Evolutionary conservation across 139 green algal genomes (phyloP).

Genomic region (Chlamydomonas asymmetrica): DNA sequence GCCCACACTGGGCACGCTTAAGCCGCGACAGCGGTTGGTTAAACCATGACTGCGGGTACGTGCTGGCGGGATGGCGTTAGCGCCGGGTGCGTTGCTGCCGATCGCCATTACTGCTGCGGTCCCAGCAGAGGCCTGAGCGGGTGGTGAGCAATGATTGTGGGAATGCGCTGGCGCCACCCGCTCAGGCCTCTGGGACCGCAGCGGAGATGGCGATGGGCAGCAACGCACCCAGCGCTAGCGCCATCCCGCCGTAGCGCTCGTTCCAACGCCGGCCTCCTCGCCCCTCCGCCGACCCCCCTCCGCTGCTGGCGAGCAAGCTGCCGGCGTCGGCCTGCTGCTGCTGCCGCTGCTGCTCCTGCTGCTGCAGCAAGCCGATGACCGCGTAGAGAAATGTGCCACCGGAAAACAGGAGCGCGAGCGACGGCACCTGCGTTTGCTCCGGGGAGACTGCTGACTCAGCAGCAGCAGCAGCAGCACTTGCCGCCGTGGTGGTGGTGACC

Average conservation of each 20-base stretch:
- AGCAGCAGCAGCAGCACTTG: neutral
- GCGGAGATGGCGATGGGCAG: constrained; percentile 21
- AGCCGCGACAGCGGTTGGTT: no score
- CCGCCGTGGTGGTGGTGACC: constrained; percentile 3
- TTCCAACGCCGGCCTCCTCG: neutral
- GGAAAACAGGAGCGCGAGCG: constrained; percentile 44
- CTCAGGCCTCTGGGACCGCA: constrained; percentile 21
- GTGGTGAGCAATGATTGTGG: no score
- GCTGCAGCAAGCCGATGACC: constrained; percentile 5
- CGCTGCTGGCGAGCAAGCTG: neutral
- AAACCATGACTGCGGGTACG: no score
- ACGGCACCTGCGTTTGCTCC: neutral
- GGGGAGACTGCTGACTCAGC: neutral
- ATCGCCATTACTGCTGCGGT: constrained; percentile 21
- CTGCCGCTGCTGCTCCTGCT: neutral
- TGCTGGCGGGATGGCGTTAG: neutral
- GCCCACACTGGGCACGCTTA: no score
- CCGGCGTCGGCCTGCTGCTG: neutral
- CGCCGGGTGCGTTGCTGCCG: constrained; percentile 7
- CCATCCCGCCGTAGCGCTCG: neutral
- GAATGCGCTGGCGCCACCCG: no score
- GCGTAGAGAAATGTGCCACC: constrained; percentile 73
- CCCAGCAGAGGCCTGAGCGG: constrained; percentile 22
- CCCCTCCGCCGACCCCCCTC: neutral
- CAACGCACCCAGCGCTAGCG: constrained; percentile 15